phyloP scores from a whole-genome alignment of 768 basidiomycete species.

The Cyclocybe cylindracea region DNA sequence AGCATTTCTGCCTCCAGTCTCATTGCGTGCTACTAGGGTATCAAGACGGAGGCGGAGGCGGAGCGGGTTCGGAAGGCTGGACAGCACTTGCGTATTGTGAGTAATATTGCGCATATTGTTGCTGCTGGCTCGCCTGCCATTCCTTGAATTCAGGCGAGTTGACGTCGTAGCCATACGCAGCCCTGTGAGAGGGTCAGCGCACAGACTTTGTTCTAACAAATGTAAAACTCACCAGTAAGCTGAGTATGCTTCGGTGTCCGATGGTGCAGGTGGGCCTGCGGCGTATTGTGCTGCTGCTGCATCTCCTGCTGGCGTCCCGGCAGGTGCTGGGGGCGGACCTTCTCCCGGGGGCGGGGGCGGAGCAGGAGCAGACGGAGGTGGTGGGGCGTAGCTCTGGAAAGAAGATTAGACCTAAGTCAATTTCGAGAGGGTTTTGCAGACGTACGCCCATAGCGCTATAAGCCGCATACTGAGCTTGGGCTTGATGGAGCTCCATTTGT shows the following conservation, averaged over 20 bases:
- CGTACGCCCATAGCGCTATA: conserved; percentile 64
- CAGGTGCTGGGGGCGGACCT: conserved; percentile 41
- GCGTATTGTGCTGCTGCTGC: conserved; percentile 35
- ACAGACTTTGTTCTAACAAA: neutral
- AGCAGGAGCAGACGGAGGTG: conserved; percentile 51
- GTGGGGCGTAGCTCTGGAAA: conserved; percentile 46
- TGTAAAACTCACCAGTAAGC: conserved; percentile 55
- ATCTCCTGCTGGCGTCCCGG: conserved; percentile 50
- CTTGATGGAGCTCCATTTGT: conserved; percentile 86
- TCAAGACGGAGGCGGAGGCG: conserved; percentile 37
- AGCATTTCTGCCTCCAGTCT: no score
- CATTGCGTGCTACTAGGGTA: neutral
- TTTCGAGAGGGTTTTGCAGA: conserved; percentile 20
- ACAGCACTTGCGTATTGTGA: conserved; percentile 42
- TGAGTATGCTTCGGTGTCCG: conserved; percentile 55
- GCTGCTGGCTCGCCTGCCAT: conserved; percentile 75
- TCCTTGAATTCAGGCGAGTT: conserved; percentile 82
- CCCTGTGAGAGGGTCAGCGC: conserved; percentile 45
- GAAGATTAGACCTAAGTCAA: neutral
- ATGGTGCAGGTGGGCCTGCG: conserved; percentile 38
- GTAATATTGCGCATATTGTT: conserved; percentile 77
- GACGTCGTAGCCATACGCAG: conserved; percentile 84
- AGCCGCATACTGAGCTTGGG: conserved; percentile 77
- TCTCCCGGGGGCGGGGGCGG: conserved; percentile 58
- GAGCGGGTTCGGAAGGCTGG: conserved; percentile 28